phyloP scores from a whole-genome alignment of 1,139 yeast genomes.

The Yamadazyma sp. region DNA sequence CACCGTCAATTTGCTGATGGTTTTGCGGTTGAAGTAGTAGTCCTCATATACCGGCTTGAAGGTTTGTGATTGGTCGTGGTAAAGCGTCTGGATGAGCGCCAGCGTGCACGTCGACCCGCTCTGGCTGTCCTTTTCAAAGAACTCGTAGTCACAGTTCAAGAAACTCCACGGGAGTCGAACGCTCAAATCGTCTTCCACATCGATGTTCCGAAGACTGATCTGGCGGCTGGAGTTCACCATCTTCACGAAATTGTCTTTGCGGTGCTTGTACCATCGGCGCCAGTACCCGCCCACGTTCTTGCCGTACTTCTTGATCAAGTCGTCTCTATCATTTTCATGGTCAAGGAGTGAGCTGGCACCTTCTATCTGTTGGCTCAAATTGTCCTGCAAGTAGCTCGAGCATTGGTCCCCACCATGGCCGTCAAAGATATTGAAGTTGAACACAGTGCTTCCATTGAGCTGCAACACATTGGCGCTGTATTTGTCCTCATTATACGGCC shows the following conservation, averaged over 20 bases:
- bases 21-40: constrained; percentile 68
- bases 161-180: constrained; percentile 63
- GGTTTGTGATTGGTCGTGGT: constrained; percentile 27
- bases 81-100: constrained; percentile 60
- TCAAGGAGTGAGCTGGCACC: constrained; percentile 21
- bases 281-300: constrained; percentile 82
- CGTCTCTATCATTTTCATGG: constrained; percentile 30
- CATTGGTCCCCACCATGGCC: constrained; percentile 93
- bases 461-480: constrained; percentile 61
- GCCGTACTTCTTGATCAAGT: constrained; percentile 50
- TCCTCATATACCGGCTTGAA: constrained; percentile 34
- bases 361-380: constrained; percentile 61
- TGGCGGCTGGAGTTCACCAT: constrained; percentile 35
- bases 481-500: constrained; percentile 79
- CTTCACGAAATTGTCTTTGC: constrained; percentile 42
- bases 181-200: constrained; percentile 50
- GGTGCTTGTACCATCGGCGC: constrained; percentile 68
- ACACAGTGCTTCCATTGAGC: constrained; percentile 31
- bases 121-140: constrained; percentile 33
- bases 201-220: constrained; percentile 18
- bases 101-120: constrained; percentile 88
- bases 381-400: constrained; percentile 54
- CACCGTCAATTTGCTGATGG: constrained; percentile 69
- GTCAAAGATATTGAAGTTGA: constrained; percentile 78
- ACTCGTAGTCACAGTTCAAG: constrained; percentile 57